Conservation (phyloP, 2,329 filamentous ascomycete species). For the Penicillium occitanis region DNA sequence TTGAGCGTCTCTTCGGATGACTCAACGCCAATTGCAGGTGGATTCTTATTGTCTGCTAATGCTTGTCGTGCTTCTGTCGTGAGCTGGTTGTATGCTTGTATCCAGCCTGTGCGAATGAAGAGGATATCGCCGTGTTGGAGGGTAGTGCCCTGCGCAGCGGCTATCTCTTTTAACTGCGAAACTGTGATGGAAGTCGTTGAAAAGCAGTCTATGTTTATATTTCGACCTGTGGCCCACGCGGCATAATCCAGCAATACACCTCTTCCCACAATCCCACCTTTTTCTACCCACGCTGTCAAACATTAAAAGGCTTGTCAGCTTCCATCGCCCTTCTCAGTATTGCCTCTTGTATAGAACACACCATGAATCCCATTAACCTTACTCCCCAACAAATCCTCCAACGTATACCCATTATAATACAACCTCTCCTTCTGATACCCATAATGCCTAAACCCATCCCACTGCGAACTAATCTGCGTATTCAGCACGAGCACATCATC, state of each 20-base stretch:
- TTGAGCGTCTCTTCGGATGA: constrained; percentile 50
- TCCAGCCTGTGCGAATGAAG: constrained; percentile 56
- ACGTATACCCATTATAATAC: constrained; percentile 41
- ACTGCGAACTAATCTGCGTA: constrained; percentile 58
- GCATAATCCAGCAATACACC: constrained; percentile 51
- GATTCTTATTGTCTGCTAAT: constrained; percentile 33
- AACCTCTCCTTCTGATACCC: constrained; percentile 40
- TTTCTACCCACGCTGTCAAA: constrained; percentile 33
- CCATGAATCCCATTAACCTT: constrained; percentile 35
- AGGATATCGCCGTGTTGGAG: constrained; percentile 57
- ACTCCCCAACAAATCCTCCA: constrained; percentile 35
- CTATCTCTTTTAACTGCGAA: constrained; percentile 46
- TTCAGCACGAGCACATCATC: constrained; percentile 62
- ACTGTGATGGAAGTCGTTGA: constrained; percentile 28
- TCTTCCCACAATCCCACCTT: constrained; percentile 34
- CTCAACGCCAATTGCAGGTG: constrained; percentile 48
- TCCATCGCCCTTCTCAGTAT: neutral
- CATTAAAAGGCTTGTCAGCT: neutral
- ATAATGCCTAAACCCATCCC: constrained; percentile 42
- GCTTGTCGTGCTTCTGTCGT: constrained; percentile 38
- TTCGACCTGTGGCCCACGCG: constrained; percentile 43
- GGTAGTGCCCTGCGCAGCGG: constrained; percentile 43
- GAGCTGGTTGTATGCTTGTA: constrained; percentile 44
- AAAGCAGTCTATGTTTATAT: constrained; percentile 40
- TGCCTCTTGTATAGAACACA: neutral